Conservation (phyloP, 2,329 filamentous ascomycete genomes). For the Aureobasidium sp. region DNA sequence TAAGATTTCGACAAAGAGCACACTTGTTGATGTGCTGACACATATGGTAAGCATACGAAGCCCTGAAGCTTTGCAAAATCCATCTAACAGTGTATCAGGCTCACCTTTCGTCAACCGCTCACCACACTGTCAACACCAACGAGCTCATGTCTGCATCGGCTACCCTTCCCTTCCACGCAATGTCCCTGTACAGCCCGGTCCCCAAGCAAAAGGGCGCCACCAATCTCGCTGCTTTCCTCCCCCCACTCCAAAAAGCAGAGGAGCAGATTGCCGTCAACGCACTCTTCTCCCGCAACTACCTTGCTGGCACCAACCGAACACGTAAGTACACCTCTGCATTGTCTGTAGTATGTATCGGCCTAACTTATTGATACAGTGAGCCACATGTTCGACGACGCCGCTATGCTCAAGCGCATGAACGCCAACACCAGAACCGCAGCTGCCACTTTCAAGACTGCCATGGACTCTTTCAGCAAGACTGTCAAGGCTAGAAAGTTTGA, state of each 20-base stretch:
- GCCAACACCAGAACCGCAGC: neutral
- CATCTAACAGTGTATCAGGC: neutral
- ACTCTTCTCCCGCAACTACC: neutral
- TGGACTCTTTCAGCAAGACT: neutral
- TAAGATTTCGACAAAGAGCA: neutral
- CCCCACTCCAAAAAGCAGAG: neutral
- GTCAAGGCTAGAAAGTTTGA: neutral
- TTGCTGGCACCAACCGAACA: neutral
- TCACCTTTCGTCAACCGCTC: neutral
- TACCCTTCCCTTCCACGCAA: neutral
- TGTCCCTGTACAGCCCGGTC: neutral
- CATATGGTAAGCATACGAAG: neutral
- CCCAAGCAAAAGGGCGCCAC: neutral
- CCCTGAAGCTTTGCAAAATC: neutral
- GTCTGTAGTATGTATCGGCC: neutral
- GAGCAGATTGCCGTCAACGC: neutral
- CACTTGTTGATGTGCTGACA: neutral
- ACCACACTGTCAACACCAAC: conserved; percentile 8
- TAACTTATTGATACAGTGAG: neutral
- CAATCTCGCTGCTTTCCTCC: neutral
- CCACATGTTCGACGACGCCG: neutral
- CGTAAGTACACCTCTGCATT: neutral
- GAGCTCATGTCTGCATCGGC: conserved; percentile 1
- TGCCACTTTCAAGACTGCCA: neutral
- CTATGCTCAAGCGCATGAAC: neutral